Percentiles rank a stretch among this genome's conserved stretches.
phyloP scores from a whole-genome alignment of 2,329 filamentous ascomycete genomes.

The Fusarium sp. region DNA sequence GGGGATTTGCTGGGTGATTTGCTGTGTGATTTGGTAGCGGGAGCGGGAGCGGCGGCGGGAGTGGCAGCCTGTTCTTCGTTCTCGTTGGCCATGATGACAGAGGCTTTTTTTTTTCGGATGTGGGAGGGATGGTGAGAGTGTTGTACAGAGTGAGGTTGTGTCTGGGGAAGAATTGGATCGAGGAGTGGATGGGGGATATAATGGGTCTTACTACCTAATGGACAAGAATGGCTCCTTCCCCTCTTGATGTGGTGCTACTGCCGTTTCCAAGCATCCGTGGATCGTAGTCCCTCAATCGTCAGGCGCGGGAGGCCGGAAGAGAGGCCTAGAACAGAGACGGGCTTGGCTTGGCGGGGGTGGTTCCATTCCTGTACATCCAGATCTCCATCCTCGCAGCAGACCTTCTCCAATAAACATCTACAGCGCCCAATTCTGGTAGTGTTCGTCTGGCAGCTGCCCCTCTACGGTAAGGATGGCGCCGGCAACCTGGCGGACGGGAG shows the following conservation, averaged over 20 bases:
- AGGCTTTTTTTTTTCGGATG: constrained; percentile 12
- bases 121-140: background rate
- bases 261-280: background rate
- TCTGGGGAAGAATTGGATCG: background rate
- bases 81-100: background rate
- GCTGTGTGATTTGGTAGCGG: background rate
- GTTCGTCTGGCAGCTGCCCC: background rate
- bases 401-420: background rate
- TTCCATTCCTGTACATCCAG: background rate
- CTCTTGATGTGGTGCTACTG: background rate
- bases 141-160: background rate
- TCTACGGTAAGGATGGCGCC: background rate
- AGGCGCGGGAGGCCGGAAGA: background rate
- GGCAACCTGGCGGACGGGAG: background rate
- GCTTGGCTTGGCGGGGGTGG: background rate
- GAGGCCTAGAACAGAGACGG: background rate
- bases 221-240: background rate
- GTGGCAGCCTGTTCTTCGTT: constrained; percentile 2
- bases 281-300: background rate
- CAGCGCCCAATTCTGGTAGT: background rate
- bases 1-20: background rate
- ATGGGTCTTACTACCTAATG: background rate
- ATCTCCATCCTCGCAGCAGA: background rate
- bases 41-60: constrained; percentile 5
- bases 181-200: background rate